Base-by-base conservation (phyloP, 371 early-diverging fungal species). In the Mucor saturninus region DNA sequence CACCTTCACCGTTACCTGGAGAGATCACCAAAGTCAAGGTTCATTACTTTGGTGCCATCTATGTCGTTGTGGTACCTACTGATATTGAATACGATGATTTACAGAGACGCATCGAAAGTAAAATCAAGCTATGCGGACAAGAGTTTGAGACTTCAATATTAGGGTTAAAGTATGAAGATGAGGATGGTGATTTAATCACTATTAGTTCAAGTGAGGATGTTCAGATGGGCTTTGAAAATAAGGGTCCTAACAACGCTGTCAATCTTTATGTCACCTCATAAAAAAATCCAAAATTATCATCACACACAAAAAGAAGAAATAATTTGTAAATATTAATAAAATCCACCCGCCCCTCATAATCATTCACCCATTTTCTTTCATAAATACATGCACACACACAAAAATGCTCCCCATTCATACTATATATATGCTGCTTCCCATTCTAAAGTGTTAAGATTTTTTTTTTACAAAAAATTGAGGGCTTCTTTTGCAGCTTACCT, bases 191-290 rank as follows among this genome's bases (percentile, higher is more conserved):
- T 72, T 80, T 88, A 55, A 87, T 95, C 45, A 88, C 87, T 46
- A 89, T 97, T 55, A 87, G 88, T 56, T 88, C 88, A 15, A 90
- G 91, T 62, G 95, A 94, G 54, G 98, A 97, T 68, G 89, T 97
- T 8, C 88, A 85, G 52, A 76, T 95, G 87, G 95, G 96, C 0
- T 92, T 96, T 80, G 95, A 94, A 72, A 82, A 77, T 37, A 86
- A 89, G 35, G 75, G 76, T 4, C 56, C 48, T 14, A 71, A 62
- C 21, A 77, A 77, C 58, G 60, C 78, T 31, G 75, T 82, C 10
- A 74, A 76, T 54, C 62, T 82, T 5, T 76, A 67, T 64, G 74
- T 79, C 26, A 74, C 73, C 31, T 61, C 45, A 48, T 49, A 29
- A 57, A 50, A 51, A 45, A 48, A 21, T 21, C 21, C 21, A 21